Base-by-base conservation (phyloP, 2,329 filamentous ascomycete species). In the Chaetomium olivaceum region DNA sequence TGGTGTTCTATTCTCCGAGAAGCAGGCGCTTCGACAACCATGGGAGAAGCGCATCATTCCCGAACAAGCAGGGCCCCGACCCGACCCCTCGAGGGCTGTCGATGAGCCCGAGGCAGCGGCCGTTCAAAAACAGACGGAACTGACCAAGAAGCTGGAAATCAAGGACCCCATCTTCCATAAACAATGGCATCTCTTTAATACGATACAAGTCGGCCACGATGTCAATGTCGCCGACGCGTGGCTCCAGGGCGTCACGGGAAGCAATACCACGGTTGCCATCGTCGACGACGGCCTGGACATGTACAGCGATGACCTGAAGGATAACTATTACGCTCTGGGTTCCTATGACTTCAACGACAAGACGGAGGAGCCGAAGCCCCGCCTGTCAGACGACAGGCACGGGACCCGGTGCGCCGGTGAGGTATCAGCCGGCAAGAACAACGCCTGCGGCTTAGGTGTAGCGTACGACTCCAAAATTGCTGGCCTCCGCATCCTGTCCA, bases 321-420 rank as follows among this genome's bases (percentile, higher is more conserved):
- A 88, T 72, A 99, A 99, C 77, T 99, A 97, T 79, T 98, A 94
- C 75, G 90, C 92, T 1, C 87, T 88, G 64, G 95, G 95, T 29
- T 98, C 94, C 3, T 97, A 91, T 79, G 95, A 99, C 78, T 99
- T 96, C 81, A 99, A 99, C 77, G 93, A 98, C 73, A 84, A 91
- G 58, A 84, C 83, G 2, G 82, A 88, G 1, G 89, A 95, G 71
- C 95, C 95, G 3, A 89, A 87, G 67, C 95, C 95, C 1, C 85
- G 88, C n/a, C 80, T 98, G 3, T 85, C 83, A 3, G 94, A 98
- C 71, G 95, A 99, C 75, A 87, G 82, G 68, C 95, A 99, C 76
- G 95, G 95, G 62, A 99, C 95, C 50, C 86, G 95, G 69, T 99
- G 95, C 77, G 94, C 94, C 25, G 95, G 95, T 66, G 95, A 99